A percentile compares a stretch with the other conserved stretches of the same genome.
Evolutionary conservation across 2,329 filamentous ascomycete genomes (phyloP).

Genomic region (Periconia macrospinosa): DNA sequence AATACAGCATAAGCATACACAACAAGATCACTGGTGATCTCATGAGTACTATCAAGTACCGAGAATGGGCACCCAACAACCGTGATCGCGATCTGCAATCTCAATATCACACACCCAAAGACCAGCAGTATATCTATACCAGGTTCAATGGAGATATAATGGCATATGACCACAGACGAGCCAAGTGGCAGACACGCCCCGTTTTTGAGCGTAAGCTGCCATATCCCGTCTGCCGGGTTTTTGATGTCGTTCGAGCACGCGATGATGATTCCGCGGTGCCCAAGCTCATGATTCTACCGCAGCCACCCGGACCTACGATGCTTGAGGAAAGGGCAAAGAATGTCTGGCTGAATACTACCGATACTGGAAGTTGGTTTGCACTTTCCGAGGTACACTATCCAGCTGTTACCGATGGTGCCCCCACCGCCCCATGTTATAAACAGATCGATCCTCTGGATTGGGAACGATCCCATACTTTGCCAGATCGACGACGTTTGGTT

Average conservation of each 20-base stretch:
- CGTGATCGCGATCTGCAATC: slow-evolving; percentile 83
- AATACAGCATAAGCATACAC: slow-evolving; percentile 87
- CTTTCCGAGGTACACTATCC: slow-evolving; percentile 87
- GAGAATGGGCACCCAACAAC: slow-evolving; percentile 93
- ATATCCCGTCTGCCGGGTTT: slow-evolving; percentile 82
- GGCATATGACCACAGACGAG: slow-evolving; percentile 70
- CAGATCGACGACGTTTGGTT: slow-evolving; percentile 40
- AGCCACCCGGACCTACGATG: slow-evolving; percentile 69
- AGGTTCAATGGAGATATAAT: slow-evolving; percentile 83
- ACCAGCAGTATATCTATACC: slow-evolving; percentile 86
- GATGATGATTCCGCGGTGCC: slow-evolving; percentile 68
- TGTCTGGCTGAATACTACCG: slow-evolving; percentile 84
- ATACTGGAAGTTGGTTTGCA: slow-evolving; percentile 89
- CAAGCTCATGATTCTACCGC: slow-evolving; percentile 81
- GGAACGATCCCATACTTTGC: slow-evolving; percentile 29
- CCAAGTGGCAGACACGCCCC: slow-evolving; percentile 32
- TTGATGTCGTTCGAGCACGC: slow-evolving; percentile 79
- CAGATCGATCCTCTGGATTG: slow-evolving; percentile 27
- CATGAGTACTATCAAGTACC: slow-evolving; percentile 88
- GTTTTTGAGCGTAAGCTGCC: slow-evolving; percentile 62
- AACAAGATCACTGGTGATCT: slow-evolving; percentile 70
- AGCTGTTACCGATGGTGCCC: slow-evolving; percentile 72
- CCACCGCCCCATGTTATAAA: slow-evolving; percentile 59
- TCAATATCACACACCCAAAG: slow-evolving; percentile 78
- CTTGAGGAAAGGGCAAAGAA: slow-evolving; percentile 45